Conservation (phyloP, 2,329 filamentous ascomycete genomes). For the Fusarium multiceps region DNA sequence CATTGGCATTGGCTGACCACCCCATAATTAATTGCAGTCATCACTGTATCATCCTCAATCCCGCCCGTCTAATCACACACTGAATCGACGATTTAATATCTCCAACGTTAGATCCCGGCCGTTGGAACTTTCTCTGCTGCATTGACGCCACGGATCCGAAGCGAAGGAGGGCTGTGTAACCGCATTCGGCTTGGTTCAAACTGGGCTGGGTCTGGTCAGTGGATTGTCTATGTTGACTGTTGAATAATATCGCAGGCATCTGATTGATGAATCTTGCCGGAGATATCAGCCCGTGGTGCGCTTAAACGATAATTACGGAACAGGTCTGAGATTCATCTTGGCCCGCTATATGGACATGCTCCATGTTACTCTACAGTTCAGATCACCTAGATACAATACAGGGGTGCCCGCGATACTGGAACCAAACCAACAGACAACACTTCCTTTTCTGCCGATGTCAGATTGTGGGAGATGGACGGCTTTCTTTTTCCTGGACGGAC, state of each 20-base stretch:
- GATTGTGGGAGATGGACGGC: conserved; percentile 9
- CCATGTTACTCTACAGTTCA: background rate
- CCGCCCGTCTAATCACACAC: background rate
- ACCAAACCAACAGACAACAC: background rate
- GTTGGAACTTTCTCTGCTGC: conserved; percentile 23
- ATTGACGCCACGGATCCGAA: conserved; percentile 18
- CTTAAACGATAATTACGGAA: conserved; percentile 3
- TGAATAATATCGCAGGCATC: background rate
- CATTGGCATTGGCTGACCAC: conserved; percentile 17
- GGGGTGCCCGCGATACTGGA: conserved; percentile 6
- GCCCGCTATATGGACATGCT: background rate
- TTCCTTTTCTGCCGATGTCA: conserved; percentile 3
- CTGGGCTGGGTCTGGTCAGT: background rate
- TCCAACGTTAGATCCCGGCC: conserved; percentile 38
- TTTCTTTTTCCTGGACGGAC: conserved; percentile 11
- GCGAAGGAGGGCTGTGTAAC: conserved; percentile 25
- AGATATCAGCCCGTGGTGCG: conserved; percentile 22
- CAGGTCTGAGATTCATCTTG: background rate
- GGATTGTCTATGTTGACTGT: background rate
- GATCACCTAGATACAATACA: background rate
- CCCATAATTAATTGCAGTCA: background rate
- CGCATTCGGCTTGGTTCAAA: conserved; percentile 6
- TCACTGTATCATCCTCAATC: conserved; percentile 8
- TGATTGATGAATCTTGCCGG: conserved; percentile 3
- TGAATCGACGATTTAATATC: conserved; percentile 29